These are phyloP conservation scores for Lepidium campestre DNA, from an alignment of 441 rosid species.

Conservation along the genomic window DNA sequence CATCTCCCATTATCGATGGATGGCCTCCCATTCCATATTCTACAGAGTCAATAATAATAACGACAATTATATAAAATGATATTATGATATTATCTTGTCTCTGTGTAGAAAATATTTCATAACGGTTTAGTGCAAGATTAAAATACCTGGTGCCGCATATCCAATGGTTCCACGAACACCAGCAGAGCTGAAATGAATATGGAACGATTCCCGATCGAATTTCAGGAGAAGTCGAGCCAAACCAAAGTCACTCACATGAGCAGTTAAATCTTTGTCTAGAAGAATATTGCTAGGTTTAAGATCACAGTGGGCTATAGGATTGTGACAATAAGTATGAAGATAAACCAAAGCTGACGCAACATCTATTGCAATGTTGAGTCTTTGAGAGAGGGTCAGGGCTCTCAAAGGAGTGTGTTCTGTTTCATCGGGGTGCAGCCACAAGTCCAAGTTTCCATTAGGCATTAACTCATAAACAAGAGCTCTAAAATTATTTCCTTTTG, in stretches of 20 bases:
- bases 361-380: constrained; percentile 6
- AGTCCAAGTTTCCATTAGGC: constrained; percentile 26
- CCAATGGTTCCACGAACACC: constrained; percentile 30
- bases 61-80: not conserved
- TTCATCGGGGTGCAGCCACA: constrained; percentile 12
- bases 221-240: constrained; percentile 17
- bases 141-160: constrained; percentile 23
- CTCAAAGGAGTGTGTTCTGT: not conserved
- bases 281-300: constrained; percentile 18
- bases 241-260: constrained; percentile 30
- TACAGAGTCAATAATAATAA: not conserved
- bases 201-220: not conserved
- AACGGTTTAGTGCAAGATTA: not conserved
- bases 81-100: not conserved
- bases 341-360: constrained; percentile 21
- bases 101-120: not conserved
- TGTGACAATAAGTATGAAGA: constrained; percentile 2
- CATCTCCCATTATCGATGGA: constrained; percentile 8
- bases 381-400: not conserved
- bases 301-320: constrained; percentile 11
- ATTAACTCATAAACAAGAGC: constrained; percentile 15
- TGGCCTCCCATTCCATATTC: constrained; percentile 24
- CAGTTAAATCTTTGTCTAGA: constrained; percentile 16
- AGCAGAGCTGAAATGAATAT: constrained; percentile 11
- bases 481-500: constrained; percentile 15